These are phyloP conservation scores for Ceratocystis cacaofunesta DNA, from an alignment of 2,329 filamentous ascomycete genomes.

Conservation along the genomic window DNA sequence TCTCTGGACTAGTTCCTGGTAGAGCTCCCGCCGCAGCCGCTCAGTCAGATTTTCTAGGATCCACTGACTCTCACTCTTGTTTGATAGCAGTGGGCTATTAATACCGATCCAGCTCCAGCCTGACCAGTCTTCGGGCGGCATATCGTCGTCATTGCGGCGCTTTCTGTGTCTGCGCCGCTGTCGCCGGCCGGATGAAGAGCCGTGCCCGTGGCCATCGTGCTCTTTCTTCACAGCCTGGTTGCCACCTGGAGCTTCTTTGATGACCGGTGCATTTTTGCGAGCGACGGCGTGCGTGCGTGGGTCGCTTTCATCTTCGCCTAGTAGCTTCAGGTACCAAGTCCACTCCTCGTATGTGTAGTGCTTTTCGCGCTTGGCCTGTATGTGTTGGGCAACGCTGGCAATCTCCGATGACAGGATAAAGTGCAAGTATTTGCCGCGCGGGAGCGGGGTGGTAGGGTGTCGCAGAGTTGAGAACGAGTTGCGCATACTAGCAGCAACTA, in stretches of 20 bases:
- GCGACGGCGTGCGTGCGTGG: constrained; percentile 35
- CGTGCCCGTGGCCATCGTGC: constrained; percentile 3
- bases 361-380: constrained; percentile 43
- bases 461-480: not conserved
- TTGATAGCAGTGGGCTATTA: constrained; percentile 53
- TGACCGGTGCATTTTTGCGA: not conserved
- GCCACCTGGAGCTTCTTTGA: not conserved
- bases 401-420: constrained; percentile 61
- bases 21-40: constrained; percentile 41
- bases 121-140: constrained; percentile 6
- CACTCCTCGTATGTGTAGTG: constrained; percentile 72
- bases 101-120: constrained; percentile 46
- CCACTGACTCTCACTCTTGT: constrained; percentile 56
- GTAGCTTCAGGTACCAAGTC: constrained; percentile 68
- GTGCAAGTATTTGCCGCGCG: constrained; percentile 36
- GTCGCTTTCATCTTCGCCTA: constrained; percentile 48
- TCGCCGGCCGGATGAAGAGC: not conserved
- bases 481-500: not conserved
- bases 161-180: not conserved
- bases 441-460: constrained; percentile 22
- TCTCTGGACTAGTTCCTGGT: constrained; percentile 22
- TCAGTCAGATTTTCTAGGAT: constrained; percentile 49
- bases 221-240: not conserved
- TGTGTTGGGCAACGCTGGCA: constrained; percentile 42
- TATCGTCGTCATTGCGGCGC: constrained; percentile 2